These are phyloP conservation scores for Rauvolfia tetraphylla DNA, from an alignment of 257 asterid species.

Conservation along the genomic window DNA sequence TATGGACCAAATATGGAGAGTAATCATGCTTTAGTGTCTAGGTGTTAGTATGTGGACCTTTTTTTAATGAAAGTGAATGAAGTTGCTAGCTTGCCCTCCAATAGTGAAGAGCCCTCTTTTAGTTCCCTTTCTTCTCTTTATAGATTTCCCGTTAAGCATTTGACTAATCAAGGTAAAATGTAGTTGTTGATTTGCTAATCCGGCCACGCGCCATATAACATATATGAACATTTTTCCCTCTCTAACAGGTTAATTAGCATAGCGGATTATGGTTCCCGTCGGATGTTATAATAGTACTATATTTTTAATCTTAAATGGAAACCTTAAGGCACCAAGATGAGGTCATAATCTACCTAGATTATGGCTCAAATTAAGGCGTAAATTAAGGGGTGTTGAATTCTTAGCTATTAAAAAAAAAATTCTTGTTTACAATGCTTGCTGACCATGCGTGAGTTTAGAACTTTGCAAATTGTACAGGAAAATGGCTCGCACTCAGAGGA, in stretches of 20 bases:
- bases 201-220: neutral
- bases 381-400: conserved; percentile 39
- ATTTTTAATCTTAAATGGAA: neutral
- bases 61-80: conserved; percentile 25
- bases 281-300: too few species aligned
- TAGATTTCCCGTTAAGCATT: conserved; percentile 12
- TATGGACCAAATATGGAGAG: neutral
- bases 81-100: conserved; percentile 25
- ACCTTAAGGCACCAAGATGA: neutral
- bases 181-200: neutral
- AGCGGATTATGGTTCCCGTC: too few species aligned
- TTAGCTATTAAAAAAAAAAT: neutral
- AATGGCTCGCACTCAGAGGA: conserved; percentile 14
- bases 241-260: neutral
- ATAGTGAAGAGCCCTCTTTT: conserved; percentile 4
- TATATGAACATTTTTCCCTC: neutral
- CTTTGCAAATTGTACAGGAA: neutral
- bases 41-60: conserved; percentile 11
- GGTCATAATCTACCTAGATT: conserved; percentile 18
- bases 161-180: conserved; percentile 13
- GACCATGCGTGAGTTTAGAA: conserved; percentile 4
- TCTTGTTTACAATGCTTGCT: neutral
- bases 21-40: conserved; percentile 13
- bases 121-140: neutral
- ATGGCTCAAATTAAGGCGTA: conserved; percentile 42